Evolutionary conservation across 2,329 filamentous ascomycete genomes (phyloP).

Genomic region (Fusarium torreyae): DNA sequence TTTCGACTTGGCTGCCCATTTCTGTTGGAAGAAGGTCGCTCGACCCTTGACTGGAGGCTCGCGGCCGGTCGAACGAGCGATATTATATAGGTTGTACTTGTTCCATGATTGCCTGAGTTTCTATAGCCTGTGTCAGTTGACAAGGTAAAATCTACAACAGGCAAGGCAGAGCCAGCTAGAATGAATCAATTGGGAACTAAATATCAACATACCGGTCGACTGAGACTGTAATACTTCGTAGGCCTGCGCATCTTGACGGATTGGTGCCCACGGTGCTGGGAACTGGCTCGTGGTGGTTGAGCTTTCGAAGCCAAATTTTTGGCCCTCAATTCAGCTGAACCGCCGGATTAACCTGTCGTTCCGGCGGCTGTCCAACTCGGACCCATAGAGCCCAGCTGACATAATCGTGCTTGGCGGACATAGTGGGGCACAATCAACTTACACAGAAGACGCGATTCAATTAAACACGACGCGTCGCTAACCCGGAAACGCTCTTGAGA

Average conservation of each 20-base stretch:
- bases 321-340: conserved; percentile 41
- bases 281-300: conserved; percentile 46
- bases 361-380: conserved; percentile 27
- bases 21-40: conserved; percentile 95
- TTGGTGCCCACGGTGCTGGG: conserved; percentile 49
- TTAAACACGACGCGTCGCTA: conserved; percentile 51
- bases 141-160: conserved; percentile 22
- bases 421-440: conserved; percentile 35
- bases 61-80: conserved; percentile 63
- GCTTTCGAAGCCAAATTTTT: conserved; percentile 53
- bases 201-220: conserved; percentile 69
- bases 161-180: conserved; percentile 6
- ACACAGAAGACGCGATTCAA: conserved; percentile 48
- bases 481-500: conserved; percentile 29
- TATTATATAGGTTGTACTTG: conserved; percentile 96
- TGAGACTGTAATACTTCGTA: conserved; percentile 76
- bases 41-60: conserved; percentile 52
- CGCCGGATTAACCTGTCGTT: conserved; percentile 52
- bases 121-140: conserved; percentile 62
- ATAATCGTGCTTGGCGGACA: conserved; percentile 24
- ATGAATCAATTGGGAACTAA: conserved; percentile 6
- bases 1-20: conserved; percentile 91
- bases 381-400: conserved; percentile 36
- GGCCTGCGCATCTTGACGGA: conserved; percentile 68
- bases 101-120: conserved; percentile 97